Conservation (phyloP, 441 rosid species). For the Macaranga tanarius region DNA sequence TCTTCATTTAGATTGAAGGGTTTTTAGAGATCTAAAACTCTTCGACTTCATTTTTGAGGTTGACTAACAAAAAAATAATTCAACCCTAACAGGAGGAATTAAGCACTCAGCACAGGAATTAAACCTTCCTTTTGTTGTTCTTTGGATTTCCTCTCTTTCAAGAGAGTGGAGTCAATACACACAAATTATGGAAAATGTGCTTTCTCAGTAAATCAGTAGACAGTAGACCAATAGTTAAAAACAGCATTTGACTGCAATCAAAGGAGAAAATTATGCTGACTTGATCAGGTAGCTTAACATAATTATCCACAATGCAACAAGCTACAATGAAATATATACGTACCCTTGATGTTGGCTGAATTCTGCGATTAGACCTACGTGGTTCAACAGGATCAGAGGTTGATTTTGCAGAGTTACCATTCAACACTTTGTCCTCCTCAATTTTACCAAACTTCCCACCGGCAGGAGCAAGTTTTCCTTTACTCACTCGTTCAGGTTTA, state of each 20-base stretch:
- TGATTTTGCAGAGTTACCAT: slow-evolving; percentile 39
- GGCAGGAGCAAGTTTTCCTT: slow-evolving; percentile 58
- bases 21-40: too few relatives aligned
- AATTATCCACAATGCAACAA: not conserved
- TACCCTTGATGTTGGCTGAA: slow-evolving; percentile 99
- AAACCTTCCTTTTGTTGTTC: not conserved
- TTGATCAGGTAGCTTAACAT: not conserved
- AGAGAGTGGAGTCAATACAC: not conserved
- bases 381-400: slow-evolving; percentile 58
- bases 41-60: too few relatives aligned
- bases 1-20: too few relatives aligned
- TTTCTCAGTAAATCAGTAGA: not conserved
- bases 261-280: not conserved
- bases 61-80: too few relatives aligned
- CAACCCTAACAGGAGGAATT: too few relatives aligned
- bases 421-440: slow-evolving; percentile 59
- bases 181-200: not conserved
- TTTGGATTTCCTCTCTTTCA: not conserved
- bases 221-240: too few relatives aligned
- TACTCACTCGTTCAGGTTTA: slow-evolving; percentile 43
- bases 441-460: slow-evolving; percentile 54
- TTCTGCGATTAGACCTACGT: slow-evolving; percentile 87
- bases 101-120: not conserved
- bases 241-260: too few relatives aligned
- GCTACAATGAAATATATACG: slow-evolving; percentile 28